Conservation (phyloP, 352 stramenopile species). For the Globisporangium parvum region DNA sequence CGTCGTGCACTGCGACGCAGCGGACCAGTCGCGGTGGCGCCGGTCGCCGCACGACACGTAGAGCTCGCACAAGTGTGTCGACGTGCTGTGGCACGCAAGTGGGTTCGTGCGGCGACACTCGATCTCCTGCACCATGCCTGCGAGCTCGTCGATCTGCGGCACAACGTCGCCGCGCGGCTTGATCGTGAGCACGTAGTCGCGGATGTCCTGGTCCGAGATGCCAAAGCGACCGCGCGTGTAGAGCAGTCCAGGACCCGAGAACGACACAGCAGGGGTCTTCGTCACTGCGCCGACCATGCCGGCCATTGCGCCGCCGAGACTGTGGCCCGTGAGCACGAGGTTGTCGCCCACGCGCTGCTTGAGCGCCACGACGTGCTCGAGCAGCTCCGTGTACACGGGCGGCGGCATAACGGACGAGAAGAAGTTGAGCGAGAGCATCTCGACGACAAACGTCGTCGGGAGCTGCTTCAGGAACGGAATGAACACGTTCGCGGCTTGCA, state of each 20-base stretch:
- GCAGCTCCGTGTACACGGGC: slow-evolving; percentile 68
- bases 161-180: slow-evolving; percentile 78
- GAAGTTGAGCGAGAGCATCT: slow-evolving; percentile 79
- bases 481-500: slow-evolving; percentile 83
- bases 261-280: slow-evolving; percentile 73
- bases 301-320: slow-evolving; percentile 78
- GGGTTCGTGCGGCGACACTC: slow-evolving; percentile 73
- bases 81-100: slow-evolving; percentile 77
- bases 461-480: slow-evolving; percentile 84
- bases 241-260: slow-evolving; percentile 72
- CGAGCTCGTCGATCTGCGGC: slow-evolving; percentile 73
- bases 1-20: slow-evolving; percentile 54
- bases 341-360: slow-evolving; percentile 64
- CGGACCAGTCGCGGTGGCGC: slow-evolving; percentile 74
- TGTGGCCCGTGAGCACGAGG: slow-evolving; percentile 80
- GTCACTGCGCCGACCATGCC: slow-evolving; percentile 82
- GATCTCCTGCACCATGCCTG: slow-evolving; percentile 86
- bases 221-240: slow-evolving; percentile 78
- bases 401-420: slow-evolving; percentile 64
- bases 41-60: slow-evolving; percentile 77
- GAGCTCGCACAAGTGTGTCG: slow-evolving; percentile 82
- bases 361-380: slow-evolving; percentile 52
- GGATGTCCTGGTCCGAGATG: slow-evolving; percentile 60
- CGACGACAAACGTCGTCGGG: slow-evolving; percentile 65
- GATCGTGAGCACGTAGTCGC: slow-evolving; percentile 83